Evolutionary conservation across 805 yeast species (phyloP), one percentile per base, ranked within the genome.

Genomic region (Teunomyces tritomae): DNA sequence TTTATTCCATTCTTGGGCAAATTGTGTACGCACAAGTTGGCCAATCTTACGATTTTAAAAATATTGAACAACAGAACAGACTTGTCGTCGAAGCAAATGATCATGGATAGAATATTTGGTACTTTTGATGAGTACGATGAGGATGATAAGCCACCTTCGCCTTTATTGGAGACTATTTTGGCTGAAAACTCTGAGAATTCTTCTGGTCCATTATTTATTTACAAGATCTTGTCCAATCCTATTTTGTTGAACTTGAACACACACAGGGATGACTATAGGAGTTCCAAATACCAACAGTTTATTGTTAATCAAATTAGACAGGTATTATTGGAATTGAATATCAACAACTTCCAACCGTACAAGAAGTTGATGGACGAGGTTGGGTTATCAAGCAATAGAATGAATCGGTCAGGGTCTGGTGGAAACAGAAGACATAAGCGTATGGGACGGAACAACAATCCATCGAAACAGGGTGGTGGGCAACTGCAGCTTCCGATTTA

Each of bases 361-460:
- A 87, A 88, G 61, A 82, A 96, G 54, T 73, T 94, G 48, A 79
- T 91, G 78, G 98, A 92, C 56, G 98, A 92, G 65, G 92, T 90
- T 52, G 97, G 97, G 3, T 70, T 91, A 34, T 63, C 74, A 8
- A 64, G 62, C 47, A 62, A 63, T 41, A 57, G 74, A 43, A 52
- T 70, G 39, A 62, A 62, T 43, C 55, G 73, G 41, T 53, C 65
- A 8, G 26, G 56, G 3, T 58, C 67, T 4, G 42, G 53, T 14
- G 57, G 60, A 9, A 56, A 55, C 44, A 60, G 68, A 34, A 60
- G 64, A 46, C 50, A 46, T 39, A 65, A 61, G 51, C 56, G 66
- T 28, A 42, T 48, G 30, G 45, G 45, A 10, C 45, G 45, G 6
- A 20, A 4, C 16, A 28, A n/a, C 32, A 24, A 24, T 17, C 7